Conservation (phyloP, 169 alveolate genomes). For the Plasmodium ovale region DNA sequence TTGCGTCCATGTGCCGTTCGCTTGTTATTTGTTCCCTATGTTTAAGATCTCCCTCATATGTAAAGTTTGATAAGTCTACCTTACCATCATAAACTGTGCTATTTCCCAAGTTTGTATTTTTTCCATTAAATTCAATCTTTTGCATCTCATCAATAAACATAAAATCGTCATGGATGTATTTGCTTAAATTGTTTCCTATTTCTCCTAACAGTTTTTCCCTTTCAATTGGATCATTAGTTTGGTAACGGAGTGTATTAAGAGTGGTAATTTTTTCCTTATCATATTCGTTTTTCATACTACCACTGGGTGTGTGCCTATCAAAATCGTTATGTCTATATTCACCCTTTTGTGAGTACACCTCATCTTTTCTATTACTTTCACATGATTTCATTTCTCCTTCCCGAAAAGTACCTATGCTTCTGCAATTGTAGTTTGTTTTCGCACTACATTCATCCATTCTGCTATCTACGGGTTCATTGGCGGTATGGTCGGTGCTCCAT, state of each 20-base stretch:
- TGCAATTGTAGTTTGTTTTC: too few relatives aligned
- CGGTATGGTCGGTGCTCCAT: not conserved
- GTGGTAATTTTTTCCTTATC: not conserved
- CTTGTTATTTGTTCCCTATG: not conserved
- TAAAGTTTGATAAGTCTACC: not conserved
- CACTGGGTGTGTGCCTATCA: not conserved
- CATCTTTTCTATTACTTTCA: too few relatives aligned
- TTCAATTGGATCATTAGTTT: too few relatives aligned
- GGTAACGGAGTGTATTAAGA: not conserved
- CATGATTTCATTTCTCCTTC: too few relatives aligned
- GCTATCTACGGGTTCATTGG: too few relatives aligned
- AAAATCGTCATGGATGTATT: slow-evolving; percentile 18
- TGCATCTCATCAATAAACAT: slow-evolving; percentile 21
- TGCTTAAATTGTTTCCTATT: slow-evolving; percentile 1
- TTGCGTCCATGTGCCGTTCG: slow-evolving; percentile 20
- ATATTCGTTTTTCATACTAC: not conserved
- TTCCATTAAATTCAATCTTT: not conserved
- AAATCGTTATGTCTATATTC: not conserved
- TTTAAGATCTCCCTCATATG: not conserved
- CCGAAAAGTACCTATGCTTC: too few relatives aligned
- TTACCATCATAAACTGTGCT: not conserved
- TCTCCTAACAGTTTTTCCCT: too few relatives aligned
- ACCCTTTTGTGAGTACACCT: too few relatives aligned
- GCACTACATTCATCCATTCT: too few relatives aligned
- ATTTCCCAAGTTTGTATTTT: not conserved